Conservation (phyloP, 108 stramenopile genomes). For the Cyclotella cryptica region DNA sequence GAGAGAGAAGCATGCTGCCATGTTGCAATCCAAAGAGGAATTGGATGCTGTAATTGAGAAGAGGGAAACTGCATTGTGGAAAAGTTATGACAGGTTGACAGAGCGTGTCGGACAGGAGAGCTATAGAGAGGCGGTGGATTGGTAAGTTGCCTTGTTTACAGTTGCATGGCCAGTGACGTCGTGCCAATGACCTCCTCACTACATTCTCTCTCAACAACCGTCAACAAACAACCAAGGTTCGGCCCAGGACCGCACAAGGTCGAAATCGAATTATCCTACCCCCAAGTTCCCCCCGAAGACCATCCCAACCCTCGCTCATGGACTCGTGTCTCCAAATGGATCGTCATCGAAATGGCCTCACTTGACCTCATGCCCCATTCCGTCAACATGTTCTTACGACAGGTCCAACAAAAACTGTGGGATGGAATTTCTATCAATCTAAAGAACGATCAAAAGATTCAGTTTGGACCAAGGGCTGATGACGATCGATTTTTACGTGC, state of each 20-base stretch:
- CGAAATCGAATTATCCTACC: constrained; percentile 53
- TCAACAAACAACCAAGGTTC: not conserved
- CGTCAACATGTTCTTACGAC: constrained; percentile 83
- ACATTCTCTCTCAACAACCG: not conserved
- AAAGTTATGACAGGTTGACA: constrained; percentile 58
- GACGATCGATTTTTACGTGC: constrained; percentile 47
- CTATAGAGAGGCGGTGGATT: constrained; percentile 60
- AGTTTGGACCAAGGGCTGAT: not conserved
- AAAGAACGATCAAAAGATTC: constrained; percentile 14
- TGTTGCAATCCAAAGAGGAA: constrained; percentile 21
- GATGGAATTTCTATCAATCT: constrained; percentile 52
- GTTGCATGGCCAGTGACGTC: not conserved
- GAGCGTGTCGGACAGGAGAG: constrained; percentile 48
- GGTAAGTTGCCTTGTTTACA: constrained; percentile 43
- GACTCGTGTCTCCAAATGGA: constrained; percentile 19
- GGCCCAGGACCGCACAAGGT: constrained; percentile 69
- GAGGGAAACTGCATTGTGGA: constrained; percentile 63
- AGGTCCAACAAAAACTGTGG: constrained; percentile 86
- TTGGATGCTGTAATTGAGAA: constrained; percentile 32
- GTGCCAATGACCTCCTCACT: constrained; percentile 5
- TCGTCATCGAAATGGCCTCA: constrained; percentile 77
- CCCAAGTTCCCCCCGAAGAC: constrained; percentile 15
- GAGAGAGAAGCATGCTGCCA: constrained; percentile 21
- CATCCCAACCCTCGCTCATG: constrained; percentile 26
- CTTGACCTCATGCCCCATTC: constrained; percentile 82